phyloP scores from a whole-genome alignment of 2,329 filamentous ascomycete genomes.

The Trichoderma breve region DNA sequence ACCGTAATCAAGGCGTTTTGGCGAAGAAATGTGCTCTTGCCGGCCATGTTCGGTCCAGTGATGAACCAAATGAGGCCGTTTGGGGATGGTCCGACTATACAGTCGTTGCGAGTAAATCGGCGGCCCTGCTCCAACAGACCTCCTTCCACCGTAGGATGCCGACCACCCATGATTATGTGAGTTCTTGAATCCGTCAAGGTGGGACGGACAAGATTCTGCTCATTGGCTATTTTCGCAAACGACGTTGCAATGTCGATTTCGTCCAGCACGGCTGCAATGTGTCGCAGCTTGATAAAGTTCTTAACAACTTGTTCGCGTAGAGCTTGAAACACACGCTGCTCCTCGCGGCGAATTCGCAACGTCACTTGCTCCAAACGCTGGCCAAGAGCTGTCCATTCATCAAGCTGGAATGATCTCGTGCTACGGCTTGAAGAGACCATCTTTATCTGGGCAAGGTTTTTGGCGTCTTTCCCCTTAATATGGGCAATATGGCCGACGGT shows the following conservation, averaged over 20 bases:
- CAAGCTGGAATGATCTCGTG: constrained; percentile 79
- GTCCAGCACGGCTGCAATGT: constrained; percentile 87
- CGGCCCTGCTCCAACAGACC: constrained; percentile 77
- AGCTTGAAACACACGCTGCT: constrained; percentile 72
- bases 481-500: constrained; percentile 88
- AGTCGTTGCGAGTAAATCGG: constrained; percentile 82
- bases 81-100: constrained; percentile 67
- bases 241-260: constrained; percentile 89
- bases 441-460: constrained; percentile 33
- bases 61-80: constrained; percentile 65
- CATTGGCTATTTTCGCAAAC: constrained; percentile 74
- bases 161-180: constrained; percentile 78
- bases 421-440: constrained; percentile 74
- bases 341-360: constrained; percentile 76
- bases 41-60: constrained; percentile 95
- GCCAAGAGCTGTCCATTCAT: constrained; percentile 82
- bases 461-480: constrained; percentile 75
- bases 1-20: constrained; percentile 95
- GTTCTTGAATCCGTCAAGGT: constrained; percentile 61
- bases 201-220: constrained; percentile 73
- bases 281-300: constrained; percentile 80
- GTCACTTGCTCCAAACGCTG: constrained; percentile 74
- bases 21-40: constrained; percentile 92
- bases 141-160: constrained; percentile 89
- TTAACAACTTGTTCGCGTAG: constrained; percentile 74